Base-by-base conservation (phyloP, 352 stramenopile genomes). In the Phytophthora tubulina region DNA sequence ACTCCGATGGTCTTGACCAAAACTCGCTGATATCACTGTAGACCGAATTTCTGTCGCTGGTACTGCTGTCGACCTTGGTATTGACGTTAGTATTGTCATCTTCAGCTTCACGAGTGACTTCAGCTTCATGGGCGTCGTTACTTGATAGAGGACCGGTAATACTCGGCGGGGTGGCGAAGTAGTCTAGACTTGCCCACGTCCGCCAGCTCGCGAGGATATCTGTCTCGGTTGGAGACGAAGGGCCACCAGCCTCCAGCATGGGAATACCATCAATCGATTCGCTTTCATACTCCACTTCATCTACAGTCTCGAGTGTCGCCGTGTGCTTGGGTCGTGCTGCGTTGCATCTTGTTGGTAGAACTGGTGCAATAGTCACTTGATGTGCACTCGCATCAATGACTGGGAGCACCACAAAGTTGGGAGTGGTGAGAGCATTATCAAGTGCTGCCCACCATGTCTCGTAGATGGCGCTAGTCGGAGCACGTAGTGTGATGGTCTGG, bases 141-240 rank as follows among this genome's bases (percentile, higher is more conserved):
- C 14, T 31, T 30, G 63, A 50, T 30, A 65, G 17, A 15, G 56
- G 8, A 38, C 9, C 54, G 32, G 54, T 38, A 3, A 48, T 39
- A 63, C 41, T 73, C 17, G 46, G 35, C 36, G 60, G 57, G 3
- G 57, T 58, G 36, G 68, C 63, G 39, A 74, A 74, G 36, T 71
- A 70, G 30, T 74, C 68, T 6, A 76, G 55, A 59, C 62, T 79
- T 30, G 31, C 56, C 67, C 68, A 79, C 27, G 72, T 79, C n/a
- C 56, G 49, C 72, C 72, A 79, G 53, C 72, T 79, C 31, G 63
- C 67, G 17, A 79, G 67, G 38, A 79, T 67, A 36, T 79, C 72
- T 14, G 68, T 38, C 32, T 79, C 68, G 10, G 52, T 52, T 38
- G 63, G 58, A 15, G 72, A 74, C 2, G 55, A 61, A 51, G 52